phyloP scores from a whole-genome alignment of 768 basidiomycete species.

The Phlebiopsis gigantea region DNA sequence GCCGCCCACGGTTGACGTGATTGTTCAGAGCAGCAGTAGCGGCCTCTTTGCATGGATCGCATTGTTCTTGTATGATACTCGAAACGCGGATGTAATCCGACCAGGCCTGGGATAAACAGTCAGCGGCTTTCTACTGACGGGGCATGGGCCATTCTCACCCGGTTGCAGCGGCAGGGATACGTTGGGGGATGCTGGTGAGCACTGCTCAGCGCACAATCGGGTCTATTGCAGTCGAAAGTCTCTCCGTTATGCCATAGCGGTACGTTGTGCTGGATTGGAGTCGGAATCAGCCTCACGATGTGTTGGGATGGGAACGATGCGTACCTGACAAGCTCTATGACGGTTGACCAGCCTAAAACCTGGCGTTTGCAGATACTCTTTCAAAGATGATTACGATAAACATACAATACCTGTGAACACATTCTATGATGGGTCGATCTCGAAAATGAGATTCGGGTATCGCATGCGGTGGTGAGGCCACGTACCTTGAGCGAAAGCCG shows the following conservation, averaged over 20 bases:
- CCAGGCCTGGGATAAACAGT: conserved; percentile 17
- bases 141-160: conserved; percentile 22
- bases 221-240: conserved; percentile 47
- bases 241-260: conserved; percentile 57
- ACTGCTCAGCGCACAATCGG: conserved; percentile 47
- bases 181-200: conserved; percentile 58
- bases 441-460: neutral
- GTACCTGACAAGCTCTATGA: conserved; percentile 24
- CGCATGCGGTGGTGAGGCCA: neutral
- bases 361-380: neutral
- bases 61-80: conserved; percentile 62
- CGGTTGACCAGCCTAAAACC: conserved; percentile 20
- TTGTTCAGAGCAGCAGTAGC: conserved; percentile 11
- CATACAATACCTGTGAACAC: conserved; percentile 24
- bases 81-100: conserved; percentile 49
- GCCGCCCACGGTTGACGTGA: conserved; percentile 15
- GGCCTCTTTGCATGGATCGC: conserved; percentile 45
- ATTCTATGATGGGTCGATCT: conserved; percentile 8
- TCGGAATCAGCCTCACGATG: neutral
- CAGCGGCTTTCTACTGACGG: neutral
- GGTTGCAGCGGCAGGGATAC: conserved; percentile 49
- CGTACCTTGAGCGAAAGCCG: neutral
- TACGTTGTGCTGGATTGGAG: conserved; percentile 51
- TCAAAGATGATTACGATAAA: neutral
- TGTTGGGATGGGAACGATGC: neutral